Base-by-base conservation (phyloP, 2,329 filamentous ascomycete species). In the Torrubiellomyces zombiae region DNA sequence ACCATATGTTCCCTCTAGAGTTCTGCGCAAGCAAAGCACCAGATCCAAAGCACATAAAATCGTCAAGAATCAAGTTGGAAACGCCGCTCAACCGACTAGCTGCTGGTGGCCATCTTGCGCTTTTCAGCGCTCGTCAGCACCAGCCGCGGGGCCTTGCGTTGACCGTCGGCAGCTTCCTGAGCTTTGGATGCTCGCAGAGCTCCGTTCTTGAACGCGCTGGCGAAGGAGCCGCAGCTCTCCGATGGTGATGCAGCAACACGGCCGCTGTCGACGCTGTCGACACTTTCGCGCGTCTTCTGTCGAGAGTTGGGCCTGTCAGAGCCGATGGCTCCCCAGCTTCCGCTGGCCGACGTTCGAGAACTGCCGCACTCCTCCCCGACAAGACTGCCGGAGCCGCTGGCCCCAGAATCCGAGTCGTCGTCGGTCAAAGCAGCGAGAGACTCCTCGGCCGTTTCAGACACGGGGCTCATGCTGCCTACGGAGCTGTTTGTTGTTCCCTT, bases 81-180 rank as follows among this genome's bases (percentile, higher is more conserved):
- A n/a, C n/a, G n/a, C n/a, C n/a, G n/a, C n/a, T n/a, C n/a, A n/a
- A n/a, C n/a, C n/a, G n/a, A n/a, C n/a, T n/a, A n/a, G n/a, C n/a
- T n/a, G n/a, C n/a, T n/a, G n/a, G n/a, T n/a, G n/a, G n/a, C n/a
- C n/a, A n/a, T 33, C 64, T 82, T 91, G 51, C 83, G 78, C 69
- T 92, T 93, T 60, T 92, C 83, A 33, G 74, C 77, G 48, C 75
- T 85, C 37, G 79, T 85, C 37, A 94, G 66, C 37, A 94, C 77
- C 45, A 93, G 70, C 63, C 83, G 76, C 27, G 82, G 77, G 38
- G 77, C 78, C 60, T 76, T 85, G 53, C 82, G 80, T 53, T 81
- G 72, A 30, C 65, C 61, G 35, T 67, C 63, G 25, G 53, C 51
- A 20, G 56, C 56, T 39, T 71, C 62, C 34, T 66, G 52, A 18